Conservation (phyloP, 2,329 filamentous ascomycete species). For the Cladosporium sp. region DNA sequence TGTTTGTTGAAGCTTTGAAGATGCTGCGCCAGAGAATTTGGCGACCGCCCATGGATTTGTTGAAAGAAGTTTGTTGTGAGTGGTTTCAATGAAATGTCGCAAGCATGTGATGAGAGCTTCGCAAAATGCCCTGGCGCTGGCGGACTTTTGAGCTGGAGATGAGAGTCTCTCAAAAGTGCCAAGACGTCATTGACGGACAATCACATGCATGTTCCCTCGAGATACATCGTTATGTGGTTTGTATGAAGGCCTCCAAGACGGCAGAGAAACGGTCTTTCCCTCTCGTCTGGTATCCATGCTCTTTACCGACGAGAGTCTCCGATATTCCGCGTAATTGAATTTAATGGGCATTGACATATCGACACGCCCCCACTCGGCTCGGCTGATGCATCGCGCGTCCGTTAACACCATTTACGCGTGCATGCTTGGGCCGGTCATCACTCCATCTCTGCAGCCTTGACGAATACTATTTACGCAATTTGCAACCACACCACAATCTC, state of each 20-base stretch:
- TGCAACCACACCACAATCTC: background rate
- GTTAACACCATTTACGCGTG: background rate
- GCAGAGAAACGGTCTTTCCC: too few species aligned
- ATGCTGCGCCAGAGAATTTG: constrained; percentile 23
- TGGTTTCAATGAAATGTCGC: background rate
- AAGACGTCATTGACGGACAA: too few species aligned
- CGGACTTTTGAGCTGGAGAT: background rate
- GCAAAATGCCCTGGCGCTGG: background rate
- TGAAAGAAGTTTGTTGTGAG: background rate
- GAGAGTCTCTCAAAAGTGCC: background rate
- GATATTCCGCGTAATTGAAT: too few species aligned
- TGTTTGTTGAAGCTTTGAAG: constrained; percentile 11
- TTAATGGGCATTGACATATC: too few species aligned
- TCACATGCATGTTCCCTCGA: too few species aligned
- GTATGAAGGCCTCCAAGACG: too few species aligned
- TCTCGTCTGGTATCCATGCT: too few species aligned
- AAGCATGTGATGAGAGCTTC: background rate
- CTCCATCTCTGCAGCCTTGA: background rate
- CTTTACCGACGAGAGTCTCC: too few species aligned
- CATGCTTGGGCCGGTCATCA: background rate
- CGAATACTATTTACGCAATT: background rate
- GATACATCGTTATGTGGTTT: too few species aligned
- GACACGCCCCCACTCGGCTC: background rate
- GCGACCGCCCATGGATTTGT: constrained; percentile 20
- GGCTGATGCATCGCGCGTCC: constrained; percentile 1